Conservation (phyloP, 2,329 filamentous ascomycete genomes). For the Ophioceras dolichostomum region DNA sequence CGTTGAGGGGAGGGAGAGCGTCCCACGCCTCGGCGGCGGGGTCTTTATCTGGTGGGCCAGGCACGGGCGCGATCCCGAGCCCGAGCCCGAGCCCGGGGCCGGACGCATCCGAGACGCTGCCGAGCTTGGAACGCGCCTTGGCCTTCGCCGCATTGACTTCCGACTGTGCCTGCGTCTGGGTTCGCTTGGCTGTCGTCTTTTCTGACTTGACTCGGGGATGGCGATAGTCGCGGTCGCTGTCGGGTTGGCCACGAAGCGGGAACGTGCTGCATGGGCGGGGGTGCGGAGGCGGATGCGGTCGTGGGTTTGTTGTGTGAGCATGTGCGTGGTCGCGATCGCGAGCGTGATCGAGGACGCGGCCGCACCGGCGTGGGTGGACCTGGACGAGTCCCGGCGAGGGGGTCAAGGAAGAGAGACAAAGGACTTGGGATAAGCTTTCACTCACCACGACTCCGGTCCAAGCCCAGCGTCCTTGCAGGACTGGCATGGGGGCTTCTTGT, state of each 20-base stretch:
- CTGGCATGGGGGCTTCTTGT: slow-evolving; percentile 24
- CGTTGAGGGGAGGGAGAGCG: slow-evolving; percentile 32
- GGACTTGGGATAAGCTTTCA: too few relatives aligned
- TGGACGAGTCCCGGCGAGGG: too few relatives aligned
- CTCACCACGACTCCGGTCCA: slow-evolving; percentile 35
- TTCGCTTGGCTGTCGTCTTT: slow-evolving; percentile 40
- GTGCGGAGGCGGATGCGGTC: too few relatives aligned
- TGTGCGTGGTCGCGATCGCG: too few relatives aligned
- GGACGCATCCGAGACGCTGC: too few relatives aligned
- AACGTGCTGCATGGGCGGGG: too few relatives aligned
- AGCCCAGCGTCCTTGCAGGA: slow-evolving; percentile 38
- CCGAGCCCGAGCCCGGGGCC: too few relatives aligned
- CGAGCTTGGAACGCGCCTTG: slow-evolving; percentile 22
- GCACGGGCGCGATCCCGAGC: too few relatives aligned
- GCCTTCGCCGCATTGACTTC: not conserved
- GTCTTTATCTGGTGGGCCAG: slow-evolving; percentile 18
- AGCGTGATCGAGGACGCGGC: too few relatives aligned
- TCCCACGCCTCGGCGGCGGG: slow-evolving; percentile 37
- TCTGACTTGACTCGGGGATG: slow-evolving; percentile 39
- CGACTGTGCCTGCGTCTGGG: slow-evolving; percentile 10
- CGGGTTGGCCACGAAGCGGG: slow-evolving; percentile 37
- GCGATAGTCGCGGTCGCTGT: slow-evolving; percentile 42
- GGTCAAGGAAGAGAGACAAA: too few relatives aligned
- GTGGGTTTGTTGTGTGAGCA: too few relatives aligned
- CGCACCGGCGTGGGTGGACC: too few relatives aligned